Percentiles rank a stretch among this genome's conserved stretches.
Conservation (phyloP, 1,284 basidiomycete species). For the Melampsora americana region DNA sequence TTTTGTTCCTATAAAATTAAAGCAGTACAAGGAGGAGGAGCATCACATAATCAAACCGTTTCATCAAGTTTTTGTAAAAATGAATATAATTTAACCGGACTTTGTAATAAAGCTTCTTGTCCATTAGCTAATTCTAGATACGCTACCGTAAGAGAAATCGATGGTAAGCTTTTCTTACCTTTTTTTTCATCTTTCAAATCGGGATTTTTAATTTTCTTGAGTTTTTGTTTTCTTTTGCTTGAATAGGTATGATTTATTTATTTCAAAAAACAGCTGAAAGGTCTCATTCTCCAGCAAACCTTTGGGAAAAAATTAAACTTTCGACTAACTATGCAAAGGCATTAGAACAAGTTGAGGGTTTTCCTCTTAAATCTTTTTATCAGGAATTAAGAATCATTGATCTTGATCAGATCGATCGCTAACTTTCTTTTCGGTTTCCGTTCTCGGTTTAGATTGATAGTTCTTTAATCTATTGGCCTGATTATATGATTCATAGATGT, state of each 20-base stretch:
- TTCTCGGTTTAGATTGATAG: slow-evolving; percentile 71
- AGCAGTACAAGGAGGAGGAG: slow-evolving; percentile 25
- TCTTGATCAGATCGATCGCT: not conserved
- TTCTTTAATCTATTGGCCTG: slow-evolving; percentile 95
- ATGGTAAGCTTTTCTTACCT: slow-evolving; percentile 62
- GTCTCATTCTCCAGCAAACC: slow-evolving; percentile 86
- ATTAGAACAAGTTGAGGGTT: slow-evolving; percentile 70
- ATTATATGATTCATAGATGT: slow-evolving; percentile 95
- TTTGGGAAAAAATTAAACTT: slow-evolving; percentile 95
- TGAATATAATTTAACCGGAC: slow-evolving; percentile 97
- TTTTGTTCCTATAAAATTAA: slow-evolving; percentile 93
- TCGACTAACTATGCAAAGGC: slow-evolving; percentile 93
- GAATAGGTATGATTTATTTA: slow-evolving; percentile 79
- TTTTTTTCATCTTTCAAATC: slow-evolving; percentile 7
- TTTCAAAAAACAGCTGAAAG: slow-evolving; percentile 98
- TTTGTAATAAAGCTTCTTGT: slow-evolving; percentile 93
- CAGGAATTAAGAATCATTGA: slow-evolving; percentile 24
- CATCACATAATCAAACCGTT: slow-evolving; percentile 63
- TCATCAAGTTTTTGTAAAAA: slow-evolving; percentile 98
- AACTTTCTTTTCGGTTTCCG: slow-evolving; percentile 1
- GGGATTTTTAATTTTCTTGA: not conserved
- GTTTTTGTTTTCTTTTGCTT: not conserved
- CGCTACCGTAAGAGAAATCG: slow-evolving; percentile 92
- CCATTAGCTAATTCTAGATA: slow-evolving; percentile 95
- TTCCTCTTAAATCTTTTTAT: too few relatives aligned